Base-by-base conservation (phyloP, 1,284 basidiomycete species). In the Cryptococcus deneoformans region DNA sequence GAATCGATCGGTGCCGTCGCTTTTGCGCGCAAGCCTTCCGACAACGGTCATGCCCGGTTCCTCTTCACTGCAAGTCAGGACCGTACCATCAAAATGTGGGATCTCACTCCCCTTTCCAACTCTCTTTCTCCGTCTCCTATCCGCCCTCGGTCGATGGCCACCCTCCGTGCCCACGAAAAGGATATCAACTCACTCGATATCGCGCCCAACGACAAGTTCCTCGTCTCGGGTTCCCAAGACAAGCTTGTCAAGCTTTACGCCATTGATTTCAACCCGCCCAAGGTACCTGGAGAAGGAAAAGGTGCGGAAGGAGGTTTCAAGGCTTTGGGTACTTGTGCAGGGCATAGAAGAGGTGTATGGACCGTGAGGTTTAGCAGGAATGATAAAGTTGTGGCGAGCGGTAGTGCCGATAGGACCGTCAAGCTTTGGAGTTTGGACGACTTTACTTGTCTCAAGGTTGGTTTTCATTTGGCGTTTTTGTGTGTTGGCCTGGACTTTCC, bases 31-130 rank as follows among this genome's bases (percentile, higher is more conserved):
- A 80, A 80, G 50, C 24, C 66, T 58, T 65, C 66, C 34, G 59
- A 63, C 3, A 54, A 49, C 12, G 52, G 58, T 56, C 50, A 52
- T 1, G 66, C 64, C n/a, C 61, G 64, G 35, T 93, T 95, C 78
- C 82, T 94, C 81, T 88, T 95, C 70, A 96, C 93, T 5, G 96
- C 93, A 16, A 91, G 89, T 70, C 94, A 98, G 78, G 96, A 99
- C 75, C 86, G 92, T 36, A 99, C 96, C 2, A 89, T 97, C 76
- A 99, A 99, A 78, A 87, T 99, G 84, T 99, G 96, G 96, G 94
- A 99, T 77, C 77, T 96, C 12, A 81, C 85, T 0, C 77, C 82
- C 49, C 53, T 59, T 1, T 54, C 66, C 39, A 37, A 42, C 20
- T 49, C 44, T 54, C 56, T 50, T 59, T 57, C 20, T 34, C 6